Base-by-base conservation (phyloP, 345 rosid species). In the Gossypium bickii region DNA sequence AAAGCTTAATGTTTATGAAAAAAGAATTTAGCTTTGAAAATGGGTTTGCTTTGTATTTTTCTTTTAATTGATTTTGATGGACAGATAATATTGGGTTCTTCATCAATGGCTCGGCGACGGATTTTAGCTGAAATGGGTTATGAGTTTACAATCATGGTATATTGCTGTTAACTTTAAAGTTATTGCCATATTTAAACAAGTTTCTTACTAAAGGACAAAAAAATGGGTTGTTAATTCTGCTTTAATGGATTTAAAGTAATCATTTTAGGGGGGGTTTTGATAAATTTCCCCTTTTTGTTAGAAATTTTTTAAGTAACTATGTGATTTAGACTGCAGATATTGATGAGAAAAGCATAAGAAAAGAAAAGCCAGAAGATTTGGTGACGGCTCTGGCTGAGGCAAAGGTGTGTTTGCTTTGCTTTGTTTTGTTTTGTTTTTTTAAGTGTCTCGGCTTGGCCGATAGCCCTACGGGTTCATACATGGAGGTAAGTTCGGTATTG, bases 51-150 rank as follows among this genome's bases (percentile, higher is more conserved):
- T 55, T 56, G 29, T 57, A 4, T 34, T 72, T 56, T 55, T 24
- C 7, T 53, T 70, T 13, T 34, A 34, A 34, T 67, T 8, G n/a
- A 47, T 63, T 58, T 61, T 51, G 38, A 18, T 73, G 53, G 53
- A 76, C 91, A 93, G 98, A 45, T 95, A 71, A 89, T 95, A 64
- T 56, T 95, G 77, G 99, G 98, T 17, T 95, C 98, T 27, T 81
- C 91, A 59, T 95, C 98, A 4, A 82, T 83, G 84, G 88, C 96
- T 2, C 84, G 99, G 60, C 86, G 81, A 52, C 74, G 81, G 67
- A 95, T 95, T 72, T 80, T 95, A 6, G 73, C 89, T 55, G 97
- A 95, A 48, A 95, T 95, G 98, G 97, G 99, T 41, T 93, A 91
- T 76, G 87, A 90, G 24, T 95, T 91, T 86, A 83, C 84, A 12